Evolutionary conservation across 2,329 filamentous ascomycete species (phyloP), one percentile per base, ranked within the genome.

Genomic region (Beauveria sp.): DNA sequence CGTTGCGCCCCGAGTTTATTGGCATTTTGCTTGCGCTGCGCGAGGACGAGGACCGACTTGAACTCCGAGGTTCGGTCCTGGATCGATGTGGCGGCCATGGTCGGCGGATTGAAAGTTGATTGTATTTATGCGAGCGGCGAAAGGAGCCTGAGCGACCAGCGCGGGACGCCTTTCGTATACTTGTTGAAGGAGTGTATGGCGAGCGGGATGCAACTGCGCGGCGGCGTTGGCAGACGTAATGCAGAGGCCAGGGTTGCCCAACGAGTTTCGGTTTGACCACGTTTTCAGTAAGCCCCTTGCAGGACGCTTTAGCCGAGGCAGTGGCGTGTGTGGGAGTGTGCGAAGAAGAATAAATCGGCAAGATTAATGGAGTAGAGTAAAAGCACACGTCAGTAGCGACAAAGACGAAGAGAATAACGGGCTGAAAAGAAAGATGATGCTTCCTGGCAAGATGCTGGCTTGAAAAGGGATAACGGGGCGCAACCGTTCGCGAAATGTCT

Each of bases 61-160:
- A 99, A 99, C 81, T 99, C 94, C 71, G 86, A 84, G 62, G 94
- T 99, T 71, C 94, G 91, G 79, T 99, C 94, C 80, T 99, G 94
- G 74, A 97, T 96, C 56, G 92, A 93, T 63, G 81, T 73, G 71
- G 85, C 80, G 61, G 84, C 84, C 85, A 88, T 88, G 56, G 22
- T 43, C 10, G 34, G 16, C 10, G 12, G 24, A 58, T 43, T 14
- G n/a, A 44, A 51, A 26, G 8, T 50, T 61, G 50, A 60, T 41
- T 59, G 12, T 30, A 12, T 43, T 43, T 30, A 51, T 51, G 43
- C n/a, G 34, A 46, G 34, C 14, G 40, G 40, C 28, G 56, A 59
- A 59, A 59, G 56, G 48, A 34, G 22, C 66, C 66, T 62, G 64
- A 66, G 72, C 72, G 72, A 69, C 72, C 73, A 72, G 72, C 73